Conservation (phyloP, 441 rosid genomes). For the Lepidium campestre region DNA sequence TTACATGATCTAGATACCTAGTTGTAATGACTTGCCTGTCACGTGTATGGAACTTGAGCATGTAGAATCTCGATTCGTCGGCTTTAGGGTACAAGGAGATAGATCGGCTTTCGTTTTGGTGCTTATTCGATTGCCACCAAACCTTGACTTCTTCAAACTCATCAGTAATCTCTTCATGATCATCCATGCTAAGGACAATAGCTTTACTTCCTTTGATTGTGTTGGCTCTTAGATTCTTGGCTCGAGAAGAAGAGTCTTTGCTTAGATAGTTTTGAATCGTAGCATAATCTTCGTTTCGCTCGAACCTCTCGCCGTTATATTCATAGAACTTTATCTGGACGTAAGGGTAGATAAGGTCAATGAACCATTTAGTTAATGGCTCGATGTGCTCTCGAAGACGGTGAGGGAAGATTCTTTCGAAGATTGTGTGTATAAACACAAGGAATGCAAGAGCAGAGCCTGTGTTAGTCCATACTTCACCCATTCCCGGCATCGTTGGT, state of each 20-base stretch:
- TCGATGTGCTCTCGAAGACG: neutral
- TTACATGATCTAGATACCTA: conserved; percentile 10
- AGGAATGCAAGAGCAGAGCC: conserved; percentile 20
- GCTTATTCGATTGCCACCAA: conserved; percentile 19
- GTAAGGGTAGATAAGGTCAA: conserved; percentile 5
- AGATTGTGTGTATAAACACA: conserved; percentile 15
- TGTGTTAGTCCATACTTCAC: conserved; percentile 12
- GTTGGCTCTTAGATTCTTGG: conserved; percentile 37
- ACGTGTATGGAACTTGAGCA: conserved; percentile 33
- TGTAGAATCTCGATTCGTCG: conserved; percentile 14
- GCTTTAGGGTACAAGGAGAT: conserved; percentile 16
- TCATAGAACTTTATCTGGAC: conserved; percentile 16
- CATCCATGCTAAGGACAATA: conserved; percentile 59
- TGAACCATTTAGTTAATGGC: neutral
- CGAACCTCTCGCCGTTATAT: conserved; percentile 13
- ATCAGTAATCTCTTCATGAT: conserved; percentile 57
- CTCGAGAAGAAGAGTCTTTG: conserved; percentile 18
- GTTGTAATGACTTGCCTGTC: conserved; percentile 29
- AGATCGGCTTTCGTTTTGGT: neutral
- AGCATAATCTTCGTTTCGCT: neutral
- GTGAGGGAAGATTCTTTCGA: conserved; percentile 6
- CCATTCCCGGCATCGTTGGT: neutral
- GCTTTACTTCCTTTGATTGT: conserved; percentile 39
- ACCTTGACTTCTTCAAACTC: conserved; percentile 30
- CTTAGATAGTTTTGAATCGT: conserved; percentile 15